Evolutionary conservation across 352 stramenopile genomes (phyloP).

Genomic region (Pythium myriotylum): DNA sequence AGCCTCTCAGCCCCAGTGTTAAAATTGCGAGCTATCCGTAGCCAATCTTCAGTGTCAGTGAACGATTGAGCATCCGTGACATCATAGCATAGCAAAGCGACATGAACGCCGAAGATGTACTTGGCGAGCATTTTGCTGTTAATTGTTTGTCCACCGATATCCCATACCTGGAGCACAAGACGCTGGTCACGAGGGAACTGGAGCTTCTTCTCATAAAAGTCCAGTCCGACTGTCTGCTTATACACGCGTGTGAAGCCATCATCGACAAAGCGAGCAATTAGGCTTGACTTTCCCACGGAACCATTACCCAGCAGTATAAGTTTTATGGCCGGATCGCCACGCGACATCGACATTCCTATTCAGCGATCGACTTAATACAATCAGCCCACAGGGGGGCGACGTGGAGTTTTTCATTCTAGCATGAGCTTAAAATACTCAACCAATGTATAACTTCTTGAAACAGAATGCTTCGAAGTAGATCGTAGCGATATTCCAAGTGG

Average conservation of each 20-base stretch:
- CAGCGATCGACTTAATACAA: no score
- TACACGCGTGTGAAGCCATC: slow-evolving; percentile 84
- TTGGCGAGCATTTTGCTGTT: slow-evolving; percentile 88
- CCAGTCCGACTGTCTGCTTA: slow-evolving; percentile 86
- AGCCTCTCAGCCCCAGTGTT: slow-evolving; percentile 29
- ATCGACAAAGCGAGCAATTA: slow-evolving; percentile 83
- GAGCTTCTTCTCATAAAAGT: slow-evolving; percentile 90
- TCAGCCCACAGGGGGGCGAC: no score
- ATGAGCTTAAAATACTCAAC: slow-evolving; percentile 14
- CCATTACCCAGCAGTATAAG: slow-evolving; percentile 86
- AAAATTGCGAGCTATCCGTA: slow-evolving; percentile 40
- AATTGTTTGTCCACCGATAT: slow-evolving; percentile 90
- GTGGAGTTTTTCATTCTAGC: no score
- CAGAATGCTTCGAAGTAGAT: no score
- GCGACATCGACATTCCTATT: slow-evolving; percentile 15
- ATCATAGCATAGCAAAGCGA: slow-evolving; percentile 87
- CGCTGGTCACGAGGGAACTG: slow-evolving; percentile 71
- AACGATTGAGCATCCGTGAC: slow-evolving; percentile 87
- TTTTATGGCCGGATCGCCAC: slow-evolving; percentile 72
- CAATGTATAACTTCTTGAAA: no score
- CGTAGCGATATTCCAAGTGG: no score
- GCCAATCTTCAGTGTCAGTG: slow-evolving; percentile 80
- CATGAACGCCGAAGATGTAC: slow-evolving; percentile 80
- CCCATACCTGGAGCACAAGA: slow-evolving; percentile 85
- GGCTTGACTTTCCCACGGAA: slow-evolving; percentile 84